phyloP scores from a whole-genome alignment of 1,139 yeast genomes.

The Blastobotrys malaysiensis region DNA sequence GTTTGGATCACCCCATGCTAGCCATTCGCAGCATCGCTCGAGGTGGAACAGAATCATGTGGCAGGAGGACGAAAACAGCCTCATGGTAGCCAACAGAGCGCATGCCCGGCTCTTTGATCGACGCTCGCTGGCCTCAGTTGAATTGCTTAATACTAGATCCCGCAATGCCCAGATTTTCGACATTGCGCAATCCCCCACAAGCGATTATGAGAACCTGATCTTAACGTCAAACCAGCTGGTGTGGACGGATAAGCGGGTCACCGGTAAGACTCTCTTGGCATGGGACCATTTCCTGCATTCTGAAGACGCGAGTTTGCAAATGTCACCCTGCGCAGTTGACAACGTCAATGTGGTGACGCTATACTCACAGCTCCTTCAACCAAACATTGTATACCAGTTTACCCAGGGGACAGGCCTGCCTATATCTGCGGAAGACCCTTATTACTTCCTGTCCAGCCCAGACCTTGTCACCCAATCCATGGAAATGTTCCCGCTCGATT shows the following conservation, averaged over 20 bases:
- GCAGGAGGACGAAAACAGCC: slow-evolving; percentile 14
- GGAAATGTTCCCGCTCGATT: slow-evolving; percentile 8
- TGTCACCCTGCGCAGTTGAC: slow-evolving; percentile 33
- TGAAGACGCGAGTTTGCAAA: slow-evolving; percentile 49
- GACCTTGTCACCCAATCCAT: slow-evolving; percentile 16
- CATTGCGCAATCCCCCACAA: slow-evolving; percentile 13
- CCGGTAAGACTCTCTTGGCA: slow-evolving; percentile 43
- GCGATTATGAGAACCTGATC: slow-evolving; percentile 20
- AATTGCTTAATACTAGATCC: slow-evolving; percentile 3
- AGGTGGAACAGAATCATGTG: slow-evolving; percentile 19
- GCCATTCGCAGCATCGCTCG: slow-evolving; percentile 11
- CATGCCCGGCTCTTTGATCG: slow-evolving; percentile 17
- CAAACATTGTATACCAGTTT: slow-evolving; percentile 43
- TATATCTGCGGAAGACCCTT: slow-evolving; percentile 41
- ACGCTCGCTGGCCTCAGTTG: slow-evolving; percentile 9
- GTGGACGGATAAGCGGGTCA: slow-evolving; percentile 27
- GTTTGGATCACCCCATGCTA: slow-evolving; percentile 9
- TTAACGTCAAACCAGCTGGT: slow-evolving; percentile 24
- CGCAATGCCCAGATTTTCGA: slow-evolving; percentile 15
- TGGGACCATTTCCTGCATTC: slow-evolving; percentile 65
- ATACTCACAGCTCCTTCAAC: slow-evolving; percentile 41
- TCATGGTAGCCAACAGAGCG: slow-evolving; percentile 20
- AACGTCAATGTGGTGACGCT: slow-evolving; percentile 35
- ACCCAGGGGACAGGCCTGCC: slow-evolving; percentile 40
- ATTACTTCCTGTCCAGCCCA: slow-evolving; percentile 17